Base-by-base conservation (phyloP, 768 basidiomycete species). In the Rossbeevera mucosa region DNA sequence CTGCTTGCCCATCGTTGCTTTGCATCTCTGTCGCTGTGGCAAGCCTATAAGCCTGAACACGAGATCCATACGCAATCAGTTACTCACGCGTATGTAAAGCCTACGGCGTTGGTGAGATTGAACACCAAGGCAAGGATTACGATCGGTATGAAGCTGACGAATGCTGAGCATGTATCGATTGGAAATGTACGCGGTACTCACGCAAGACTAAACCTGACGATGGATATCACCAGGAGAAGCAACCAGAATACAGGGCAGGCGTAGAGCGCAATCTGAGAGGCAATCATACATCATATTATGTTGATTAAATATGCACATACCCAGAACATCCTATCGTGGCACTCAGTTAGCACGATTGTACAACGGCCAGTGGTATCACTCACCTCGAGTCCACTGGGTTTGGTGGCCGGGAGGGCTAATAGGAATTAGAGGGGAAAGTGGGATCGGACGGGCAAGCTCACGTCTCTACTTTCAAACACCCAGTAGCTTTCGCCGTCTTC, bases 401-500 rank as follows among this genome's bases (percentile, higher is more conserved):
- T 11, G 90, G 84, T 31, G 91, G 92, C 61, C 86, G 80, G 44
- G 91, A 88, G 26, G 94, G 89, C 93, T 95, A 31, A 20, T 2
- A 46, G 21, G 41, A 48, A 49, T 58, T 45, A 63, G 59, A 54
- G 4, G 40, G 43, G 20, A 24, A 42, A 48, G 21, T n/a, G 38
- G n/a, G 33, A 33, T 26, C 11, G 46, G 18, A 25, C 6, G 18
- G 29, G 18, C 41, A 42, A 20, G 73, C 88, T 65, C 71, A 95
- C 95, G 70, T 97, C 94, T 64, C 94, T 81, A 63, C 88, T 89
- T 72, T 99, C 96, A 59, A 99, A 99, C 11, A 99, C 94, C 96
- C 96, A 99, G 60, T 86, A 94, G 69, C 78, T 82, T 69, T 95
- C 91, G 2, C 96, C 96, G 58, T 97, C 94, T 49, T 97, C 94